These are phyloP conservation scores for Sesbania bispinosa DNA, from an alignment of 306 rosid genomes.

Conservation along the genomic window DNA sequence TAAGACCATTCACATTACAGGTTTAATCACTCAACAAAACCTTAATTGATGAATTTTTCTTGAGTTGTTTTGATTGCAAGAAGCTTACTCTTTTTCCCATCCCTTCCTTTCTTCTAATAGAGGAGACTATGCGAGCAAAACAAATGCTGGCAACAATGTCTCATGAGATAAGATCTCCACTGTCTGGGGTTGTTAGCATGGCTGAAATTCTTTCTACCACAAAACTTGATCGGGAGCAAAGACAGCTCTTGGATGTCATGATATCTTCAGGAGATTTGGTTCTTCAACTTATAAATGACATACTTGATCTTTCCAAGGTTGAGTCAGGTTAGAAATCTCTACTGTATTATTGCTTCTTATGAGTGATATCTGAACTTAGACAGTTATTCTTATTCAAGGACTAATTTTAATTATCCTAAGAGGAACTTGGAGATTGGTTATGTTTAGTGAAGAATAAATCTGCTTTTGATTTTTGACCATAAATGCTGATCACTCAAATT, in stretches of 20 bases:
- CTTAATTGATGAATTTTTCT: constrained; percentile 13
- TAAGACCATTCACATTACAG: constrained; percentile 94
- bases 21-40: constrained; percentile 39
- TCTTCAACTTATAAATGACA: constrained; percentile 95
- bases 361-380: not conserved
- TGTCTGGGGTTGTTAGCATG: constrained; percentile 96
- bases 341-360: not conserved
- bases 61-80: not conserved
- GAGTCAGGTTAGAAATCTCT: constrained; percentile 79
- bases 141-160: constrained; percentile 99
- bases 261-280: constrained; percentile 97
- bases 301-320: constrained; percentile 98
- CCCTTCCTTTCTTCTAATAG: constrained; percentile 24
- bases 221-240: constrained; percentile 83
- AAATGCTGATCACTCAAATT: constrained; percentile 2
- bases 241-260: constrained; percentile 87
- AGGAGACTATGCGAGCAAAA: constrained; percentile 99
- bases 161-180: constrained; percentile 96
- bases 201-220: constrained; percentile 91
- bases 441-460: not conserved
- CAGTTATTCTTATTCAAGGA: not conserved
- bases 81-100: constrained; percentile 9
- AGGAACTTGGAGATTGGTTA: not conserved
- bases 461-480: not conserved
- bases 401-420: not conserved